Base-by-base conservation (phyloP, 129 eudicot species). In the Centrapalus pauciflorus region DNA sequence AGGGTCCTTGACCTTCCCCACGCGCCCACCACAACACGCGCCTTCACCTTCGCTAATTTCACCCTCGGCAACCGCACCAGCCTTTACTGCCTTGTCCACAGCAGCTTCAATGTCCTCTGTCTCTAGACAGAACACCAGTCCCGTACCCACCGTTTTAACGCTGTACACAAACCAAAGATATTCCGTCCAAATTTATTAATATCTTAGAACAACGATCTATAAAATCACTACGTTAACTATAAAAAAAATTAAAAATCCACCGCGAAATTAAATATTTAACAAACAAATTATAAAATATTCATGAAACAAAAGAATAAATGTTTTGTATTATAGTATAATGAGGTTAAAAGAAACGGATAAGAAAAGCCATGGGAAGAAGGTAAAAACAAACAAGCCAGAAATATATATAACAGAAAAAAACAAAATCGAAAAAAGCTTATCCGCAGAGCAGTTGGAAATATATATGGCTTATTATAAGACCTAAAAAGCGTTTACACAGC, bases 101-200 rank as follows among this genome's bases (percentile, higher is more conserved):
- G 95, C 96, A 3, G 81, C 86, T 41, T 81, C 89, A n/a, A 92
- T 76, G 66, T 85, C 87, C 10, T 80, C 91, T 0, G 96, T 92
- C 83, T 85, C 97, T 48, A 87, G 59, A 68, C 75, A 67, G 77
- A 87, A 80, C 30, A 75, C 82, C 43, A 40, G 26, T 6, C 89
- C 89, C 16, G 75, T 46, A 13, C 82, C 82, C 38, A 45, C 87
- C 14, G 77, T 24, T 61, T 86, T 81, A 3, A 69, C 85, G 23
- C 95, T 86, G 64, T 23, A 7, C 8, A 55, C 28, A 23, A 14
- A 2, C 24, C 19, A 69, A 17, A 64, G 11, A 37, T 37, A 37
- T 34, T 12, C 40, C 9, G 7, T 4, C 0, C 43, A 13, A 41
- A 43, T 43, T 10, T 11, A 11, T 40, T 12, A 34, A 34, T n/a